These are phyloP conservation scores for Penicillium goetzii DNA, from an alignment of 495 filamentous ascomycete species.

Conservation along the genomic window DNA sequence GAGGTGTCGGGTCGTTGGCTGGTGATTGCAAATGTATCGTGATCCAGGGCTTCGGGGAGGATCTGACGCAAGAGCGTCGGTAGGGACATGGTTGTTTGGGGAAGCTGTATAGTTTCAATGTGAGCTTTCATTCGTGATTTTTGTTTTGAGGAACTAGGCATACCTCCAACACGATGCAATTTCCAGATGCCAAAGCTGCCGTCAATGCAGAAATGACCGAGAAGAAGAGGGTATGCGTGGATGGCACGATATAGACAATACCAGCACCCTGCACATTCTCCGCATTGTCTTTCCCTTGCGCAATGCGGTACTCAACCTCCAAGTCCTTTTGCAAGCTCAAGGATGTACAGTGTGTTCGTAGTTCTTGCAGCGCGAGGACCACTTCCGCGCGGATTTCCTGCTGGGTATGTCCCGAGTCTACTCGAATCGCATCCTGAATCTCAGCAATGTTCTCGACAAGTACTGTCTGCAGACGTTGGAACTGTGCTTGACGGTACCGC, in stretches of 20 bases:
- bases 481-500: slow-evolving; percentile 50
- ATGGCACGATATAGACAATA: slow-evolving; percentile 56
- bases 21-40: slow-evolving; percentile 47
- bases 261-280: slow-evolving; percentile 38
- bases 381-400: slow-evolving; percentile 49
- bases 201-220: slow-evolving; percentile 49
- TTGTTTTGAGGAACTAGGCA: slow-evolving; percentile 4
- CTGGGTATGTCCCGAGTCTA: slow-evolving; percentile 39
- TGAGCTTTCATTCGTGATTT: slow-evolving; percentile 1
- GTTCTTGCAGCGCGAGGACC: slow-evolving; percentile 42
- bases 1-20: slow-evolving; percentile 27
- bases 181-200: slow-evolving; percentile 55
- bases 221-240: slow-evolving; percentile 52
- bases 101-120: slow-evolving; percentile 31
- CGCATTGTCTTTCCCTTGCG: slow-evolving; percentile 41
- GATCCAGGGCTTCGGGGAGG: slow-evolving; percentile 44
- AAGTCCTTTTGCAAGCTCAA: slow-evolving; percentile 45
- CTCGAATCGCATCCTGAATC: slow-evolving; percentile 44
- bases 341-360: slow-evolving; percentile 48
- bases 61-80: slow-evolving; percentile 44
- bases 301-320: slow-evolving; percentile 54
- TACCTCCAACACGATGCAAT: slow-evolving; percentile 57
- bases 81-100: slow-evolving; percentile 39
- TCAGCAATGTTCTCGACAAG: slow-evolving; percentile 36
- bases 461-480: slow-evolving; percentile 44